A percentile compares a stretch with the other conserved stretches of the same genome.
Evolutionary conservation across 371 early-diverging fungal genomes (phyloP).

Genomic region (Syncephalastrum monosporum): DNA sequence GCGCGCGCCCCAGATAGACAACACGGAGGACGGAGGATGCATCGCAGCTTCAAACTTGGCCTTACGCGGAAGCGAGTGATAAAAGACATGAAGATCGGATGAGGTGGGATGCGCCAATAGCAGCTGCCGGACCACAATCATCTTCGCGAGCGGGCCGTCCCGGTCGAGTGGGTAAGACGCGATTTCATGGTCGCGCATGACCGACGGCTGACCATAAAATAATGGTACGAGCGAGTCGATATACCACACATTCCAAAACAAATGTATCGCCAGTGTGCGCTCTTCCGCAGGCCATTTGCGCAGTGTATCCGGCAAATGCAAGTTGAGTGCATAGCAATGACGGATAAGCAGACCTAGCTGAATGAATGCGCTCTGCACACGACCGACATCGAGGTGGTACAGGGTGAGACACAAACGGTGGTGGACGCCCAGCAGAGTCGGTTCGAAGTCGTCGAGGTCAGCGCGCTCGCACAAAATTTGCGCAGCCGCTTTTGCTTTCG

Average conservation of each 20-base stretch:
- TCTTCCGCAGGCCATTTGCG: constrained; percentile 9
- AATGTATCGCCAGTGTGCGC: constrained; percentile 28
- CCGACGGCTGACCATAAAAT: constrained; percentile 11
- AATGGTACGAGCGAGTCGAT: constrained; percentile 33
- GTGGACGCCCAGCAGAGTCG: constrained; percentile 30
- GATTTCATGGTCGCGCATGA: constrained; percentile 19
- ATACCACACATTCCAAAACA: constrained; percentile 41
- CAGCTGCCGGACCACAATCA: no score
- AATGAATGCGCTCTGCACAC: constrained; percentile 28
- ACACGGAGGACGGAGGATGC: background rate
- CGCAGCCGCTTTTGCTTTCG: constrained; percentile 26
- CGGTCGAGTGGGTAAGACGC: no score
- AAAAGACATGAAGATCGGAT: no score
- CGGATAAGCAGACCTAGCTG: constrained; percentile 36
- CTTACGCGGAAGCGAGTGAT: no score
- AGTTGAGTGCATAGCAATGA: constrained; percentile 32
- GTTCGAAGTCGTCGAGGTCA: constrained; percentile 21
- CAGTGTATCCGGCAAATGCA: constrained; percentile 15
- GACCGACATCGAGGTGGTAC: constrained; percentile 35
- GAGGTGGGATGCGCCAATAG: no score
- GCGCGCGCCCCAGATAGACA: constrained; percentile 23
- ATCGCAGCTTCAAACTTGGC: no score
- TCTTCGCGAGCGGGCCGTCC: no score
- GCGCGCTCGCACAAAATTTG: constrained; percentile 26
- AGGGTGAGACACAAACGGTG: constrained; percentile 29